Base-by-base conservation (phyloP, 306 rosid genomes). In the Cajanus cajan region DNA sequence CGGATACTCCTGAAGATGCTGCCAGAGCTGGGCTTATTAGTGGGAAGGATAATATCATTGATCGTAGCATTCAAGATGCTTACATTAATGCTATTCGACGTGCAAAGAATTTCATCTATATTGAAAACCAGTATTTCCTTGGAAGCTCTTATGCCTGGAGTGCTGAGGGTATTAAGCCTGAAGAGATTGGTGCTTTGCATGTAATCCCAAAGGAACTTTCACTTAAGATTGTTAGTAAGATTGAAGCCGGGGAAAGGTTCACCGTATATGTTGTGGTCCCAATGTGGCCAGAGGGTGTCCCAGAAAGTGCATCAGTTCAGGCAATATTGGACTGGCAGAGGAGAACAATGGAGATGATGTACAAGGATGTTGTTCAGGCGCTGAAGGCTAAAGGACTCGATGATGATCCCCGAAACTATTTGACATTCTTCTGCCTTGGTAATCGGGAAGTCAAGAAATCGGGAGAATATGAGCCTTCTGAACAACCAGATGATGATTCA, bases 371-470 rank as follows among this genome's bases (percentile, higher is more conserved):
- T 14, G 14, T 71, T 55, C 83, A 81, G 81, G 94, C 92, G 13
- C 94, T 90, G 31, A 81, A 8, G 43, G 90, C 90, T 21, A 87
- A 87, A 74, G 90, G 92, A 48, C 65, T 71, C 2, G 90, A 88
- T 7, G 94, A 90, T 3, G 90, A 90, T 83, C 92, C 94, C 43
- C 87, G 92, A 16, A 83, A 88, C 84, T 90, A 90, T 85, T 83
- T 90, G 87, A 90, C 94, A 7, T 90, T 90, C 87, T 90, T 90
- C 88, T 90, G 94, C 89, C 94, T 90, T 4, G 94, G 92, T 28
- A 90, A 90, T 21, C 85, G 94, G 19, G 94, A 90, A 64, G 85
- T 90, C 73, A 90, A 90, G 86, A 90, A 84, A 85, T 44, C 40
- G 4, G 94, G 94, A 66, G 94, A 90, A 24, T 90, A 90, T 13